These are phyloP conservation scores for Aspergillus heteromorphus DNA, from an alignment of 495 filamentous ascomycete genomes.

Conservation along the genomic window DNA sequence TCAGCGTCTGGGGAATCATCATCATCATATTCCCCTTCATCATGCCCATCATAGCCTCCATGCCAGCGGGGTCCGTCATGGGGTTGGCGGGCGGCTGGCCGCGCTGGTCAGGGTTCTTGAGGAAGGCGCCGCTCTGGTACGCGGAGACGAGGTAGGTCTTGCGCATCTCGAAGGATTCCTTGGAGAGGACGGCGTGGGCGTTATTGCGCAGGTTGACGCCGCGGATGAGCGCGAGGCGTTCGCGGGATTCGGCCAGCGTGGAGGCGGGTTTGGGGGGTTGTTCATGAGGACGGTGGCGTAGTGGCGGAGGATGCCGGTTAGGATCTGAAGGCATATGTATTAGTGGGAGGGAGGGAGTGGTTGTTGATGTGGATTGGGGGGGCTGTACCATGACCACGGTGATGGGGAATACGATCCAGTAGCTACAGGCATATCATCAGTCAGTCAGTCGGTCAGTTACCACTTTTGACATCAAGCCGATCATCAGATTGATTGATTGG, in stretches of 20 bases:
- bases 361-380: too few species aligned
- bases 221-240: slow-evolving; percentile 81
- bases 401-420: slow-evolving; percentile 98
- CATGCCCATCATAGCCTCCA: slow-evolving; percentile 99
- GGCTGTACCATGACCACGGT: slow-evolving; percentile 84
- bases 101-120: slow-evolving; percentile 80
- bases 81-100: slow-evolving; percentile 90
- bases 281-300: slow-evolving; percentile 90
- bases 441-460: too few species aligned
- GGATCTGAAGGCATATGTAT: slow-evolving; percentile 51
- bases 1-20: slow-evolving; percentile 98
- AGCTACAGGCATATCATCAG: slow-evolving; percentile 60
- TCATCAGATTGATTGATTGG: too few species aligned
- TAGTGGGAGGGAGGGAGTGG: too few species aligned
- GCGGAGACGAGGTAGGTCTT: slow-evolving; percentile 73
- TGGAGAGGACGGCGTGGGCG: slow-evolving; percentile 62
- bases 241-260: slow-evolving; percentile 67
- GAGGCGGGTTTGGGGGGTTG: slow-evolving; percentile 72
- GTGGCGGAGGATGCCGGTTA: slow-evolving; percentile 93
- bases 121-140: slow-evolving; percentile 77
- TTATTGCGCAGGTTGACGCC: slow-evolving; percentile 82
- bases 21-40: slow-evolving; percentile 99
- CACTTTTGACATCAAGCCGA: background rate
- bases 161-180: slow-evolving; percentile 67
- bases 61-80: slow-evolving; percentile 92